Conservation (phyloP, 768 basidiomycete species). For the Favolaschia claudopus region DNA sequence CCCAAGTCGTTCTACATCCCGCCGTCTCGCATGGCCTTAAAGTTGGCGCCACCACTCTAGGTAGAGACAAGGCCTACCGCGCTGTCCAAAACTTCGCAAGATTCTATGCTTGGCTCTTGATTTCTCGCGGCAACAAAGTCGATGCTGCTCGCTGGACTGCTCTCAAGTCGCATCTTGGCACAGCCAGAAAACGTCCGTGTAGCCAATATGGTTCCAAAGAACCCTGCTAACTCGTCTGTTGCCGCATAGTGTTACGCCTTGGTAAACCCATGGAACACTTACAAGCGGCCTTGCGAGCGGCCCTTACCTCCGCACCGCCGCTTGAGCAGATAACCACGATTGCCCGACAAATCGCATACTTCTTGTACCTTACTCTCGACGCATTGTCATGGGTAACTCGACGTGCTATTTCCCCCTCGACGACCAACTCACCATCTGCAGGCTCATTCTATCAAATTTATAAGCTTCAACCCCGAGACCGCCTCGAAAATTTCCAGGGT, state of each 20-base stretch:
- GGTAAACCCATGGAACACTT: constrained; percentile 95
- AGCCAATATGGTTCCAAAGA: background rate
- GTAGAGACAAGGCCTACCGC: constrained; percentile 96
- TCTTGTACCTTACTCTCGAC: constrained; percentile 86
- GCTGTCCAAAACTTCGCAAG: constrained; percentile 91
- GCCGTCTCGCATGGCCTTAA: constrained; percentile 77
- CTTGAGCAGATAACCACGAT: constrained; percentile 82
- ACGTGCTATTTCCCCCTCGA: background rate
- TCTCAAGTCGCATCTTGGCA: constrained; percentile 85
- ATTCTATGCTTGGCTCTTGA: constrained; percentile 85
- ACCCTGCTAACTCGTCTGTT: constrained; percentile 3
- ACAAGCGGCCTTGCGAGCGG: constrained; percentile 84
- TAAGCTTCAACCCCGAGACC: constrained; percentile 65
- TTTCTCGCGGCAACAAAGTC: constrained; percentile 71
- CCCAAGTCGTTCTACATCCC: constrained; percentile 89
- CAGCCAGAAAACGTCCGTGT: constrained; percentile 81
- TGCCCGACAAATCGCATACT: constrained; percentile 87
- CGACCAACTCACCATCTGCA: constrained; percentile 33
- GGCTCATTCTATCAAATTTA: constrained; percentile 74
- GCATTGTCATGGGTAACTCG: constrained; percentile 81
- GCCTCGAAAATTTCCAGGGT: constrained; percentile 66
- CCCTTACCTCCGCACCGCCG: constrained; percentile 59
- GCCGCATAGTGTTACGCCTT: constrained; percentile 81
- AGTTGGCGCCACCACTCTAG: constrained; percentile 81
- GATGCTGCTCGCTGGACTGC: constrained; percentile 82